phyloP scores from a whole-genome alignment of 179 eudicot genomes.

The Silene noctiflora region DNA sequence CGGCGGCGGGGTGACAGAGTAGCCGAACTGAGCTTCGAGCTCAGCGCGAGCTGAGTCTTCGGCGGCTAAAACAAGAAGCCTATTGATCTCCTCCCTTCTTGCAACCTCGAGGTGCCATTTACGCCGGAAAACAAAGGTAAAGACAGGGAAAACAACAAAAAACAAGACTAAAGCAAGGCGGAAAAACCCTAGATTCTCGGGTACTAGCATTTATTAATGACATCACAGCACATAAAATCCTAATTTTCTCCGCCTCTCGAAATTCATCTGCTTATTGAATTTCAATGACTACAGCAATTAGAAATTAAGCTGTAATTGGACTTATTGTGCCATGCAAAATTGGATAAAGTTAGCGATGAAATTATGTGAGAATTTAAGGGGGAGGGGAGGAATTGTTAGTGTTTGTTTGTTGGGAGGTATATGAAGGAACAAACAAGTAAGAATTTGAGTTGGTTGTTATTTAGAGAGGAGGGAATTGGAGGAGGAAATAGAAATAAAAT shows the following conservation, averaged over 20 bases:
- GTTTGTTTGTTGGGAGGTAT: neutral
- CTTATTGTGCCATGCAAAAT: no score
- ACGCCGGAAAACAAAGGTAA: conserved; percentile 49
- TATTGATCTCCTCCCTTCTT: conserved; percentile 59
- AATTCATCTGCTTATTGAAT: neutral
- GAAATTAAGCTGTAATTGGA: no score
- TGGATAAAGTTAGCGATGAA: neutral
- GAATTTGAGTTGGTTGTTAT: no score
- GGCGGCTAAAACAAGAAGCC: conserved; percentile 59
- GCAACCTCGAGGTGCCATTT: conserved; percentile 61
- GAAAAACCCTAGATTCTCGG: conserved; percentile 63
- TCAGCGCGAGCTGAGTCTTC: conserved; percentile 76
- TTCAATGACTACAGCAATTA: no score
- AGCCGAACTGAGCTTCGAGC: conserved; percentile 47
- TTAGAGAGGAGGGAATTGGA: no score
- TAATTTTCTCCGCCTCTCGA: conserved; percentile 16
- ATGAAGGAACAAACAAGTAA: no score
- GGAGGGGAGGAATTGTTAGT: neutral
- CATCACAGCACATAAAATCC: conserved; percentile 42
- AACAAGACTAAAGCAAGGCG: conserved; percentile 29
- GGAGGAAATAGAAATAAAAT: no score
- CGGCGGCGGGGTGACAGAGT: conserved; percentile 8
- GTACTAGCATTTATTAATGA: conserved; percentile 54
- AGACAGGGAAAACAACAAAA: conserved; percentile 33
- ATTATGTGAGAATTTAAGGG: neutral